Base-by-base conservation (phyloP, 2,329 filamentous ascomycete species). In the Hymenoscyphus albidus region DNA sequence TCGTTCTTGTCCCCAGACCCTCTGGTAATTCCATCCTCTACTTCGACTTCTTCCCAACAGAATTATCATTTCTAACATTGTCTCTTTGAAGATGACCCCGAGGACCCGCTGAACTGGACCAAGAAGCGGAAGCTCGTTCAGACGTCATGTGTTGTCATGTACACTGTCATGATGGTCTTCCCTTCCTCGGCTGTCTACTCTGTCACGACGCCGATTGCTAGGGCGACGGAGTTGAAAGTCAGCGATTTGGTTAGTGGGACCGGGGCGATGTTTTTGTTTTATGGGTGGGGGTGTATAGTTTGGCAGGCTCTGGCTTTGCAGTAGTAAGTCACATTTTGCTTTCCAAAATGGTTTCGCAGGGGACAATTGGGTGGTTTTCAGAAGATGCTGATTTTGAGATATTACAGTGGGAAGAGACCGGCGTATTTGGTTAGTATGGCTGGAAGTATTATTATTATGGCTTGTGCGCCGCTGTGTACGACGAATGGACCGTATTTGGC, bases 231-330 rank as follows among this genome's bases (percentile, higher is more conserved):
- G 7, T 72, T 84, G 40, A 78, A 77, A 0, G 72, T 81, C 4
- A 75, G 73, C 12, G 75, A 79, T 35, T 70, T 83, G 35, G 80
- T 81, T 62, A 76, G 78, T 64, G 81, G 82, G 4, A 83, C 79
- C 5, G 82, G 82, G 1, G 77, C 80, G 44, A 81, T 82, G 80
- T 83, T 83, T 65, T 70, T 83, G 35, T 76, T 81, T 14, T 78
- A 82, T 31, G 81, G 82, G 1, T 83, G 80, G 81, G 81, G 80
- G 0, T 78, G 79, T 63, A 73, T 84, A 2, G 72, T 84, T 55
- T 83, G 80, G 80, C 82, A 84, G 68, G 81, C 82, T 1, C 70
- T 84, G 32, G 82, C 82, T 0, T 71, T 83, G 13, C 79, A 61
- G 44, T 59, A 31, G 35, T 35, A 35, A 7, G 35, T 35, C 35